Percentiles rank a stretch among this genome's conserved stretches.
Conservation (phyloP, 192 early-diverging fungal genomes). For the Umbelopsis sp. region DNA sequence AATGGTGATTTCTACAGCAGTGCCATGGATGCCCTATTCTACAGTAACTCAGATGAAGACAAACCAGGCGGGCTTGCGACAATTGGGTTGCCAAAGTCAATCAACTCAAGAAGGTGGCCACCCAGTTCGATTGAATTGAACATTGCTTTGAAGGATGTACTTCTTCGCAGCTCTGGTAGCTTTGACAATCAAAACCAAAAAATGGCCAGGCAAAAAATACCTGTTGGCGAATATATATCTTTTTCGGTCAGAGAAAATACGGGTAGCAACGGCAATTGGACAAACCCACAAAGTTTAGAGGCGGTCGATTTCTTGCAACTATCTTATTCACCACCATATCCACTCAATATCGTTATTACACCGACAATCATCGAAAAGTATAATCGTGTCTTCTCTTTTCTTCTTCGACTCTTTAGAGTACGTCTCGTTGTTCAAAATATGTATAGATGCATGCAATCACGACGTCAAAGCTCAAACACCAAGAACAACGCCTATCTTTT, state of each 20-base stretch:
- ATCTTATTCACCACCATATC: constrained; percentile 46
- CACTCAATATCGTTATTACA: constrained; percentile 47
- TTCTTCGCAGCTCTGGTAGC: constrained; percentile 21
- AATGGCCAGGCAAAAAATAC: not conserved
- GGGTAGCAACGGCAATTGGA: constrained; percentile 1
- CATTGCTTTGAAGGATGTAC: constrained; percentile 33
- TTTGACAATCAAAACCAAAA: not conserved
- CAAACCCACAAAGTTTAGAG: constrained; percentile 47
- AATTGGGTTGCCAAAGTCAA: constrained; percentile 16
- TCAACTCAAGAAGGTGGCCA: constrained; percentile 25
- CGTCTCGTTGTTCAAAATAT: constrained; percentile 39
- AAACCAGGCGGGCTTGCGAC: not conserved
- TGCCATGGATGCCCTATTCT: constrained; percentile 40
- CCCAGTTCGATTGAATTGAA: constrained; percentile 26
- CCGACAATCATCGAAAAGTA: constrained; percentile 43
- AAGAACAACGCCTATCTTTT: constrained; percentile 1
- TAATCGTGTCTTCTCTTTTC: constrained; percentile 49
- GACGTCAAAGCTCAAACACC: constrained; percentile 19
- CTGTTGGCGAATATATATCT: not conserved
- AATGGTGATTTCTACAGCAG: constrained; percentile 46
- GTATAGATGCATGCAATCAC: constrained; percentile 30
- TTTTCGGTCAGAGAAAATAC: constrained; percentile 17
- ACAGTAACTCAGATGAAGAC: constrained; percentile 11
- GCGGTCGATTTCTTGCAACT: constrained; percentile 56
- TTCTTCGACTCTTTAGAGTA: constrained; percentile 42